Base-by-base conservation (phyloP, 225 moss, liverwort and hornwort genomes). In the Sphagnum tenellum region DNA sequence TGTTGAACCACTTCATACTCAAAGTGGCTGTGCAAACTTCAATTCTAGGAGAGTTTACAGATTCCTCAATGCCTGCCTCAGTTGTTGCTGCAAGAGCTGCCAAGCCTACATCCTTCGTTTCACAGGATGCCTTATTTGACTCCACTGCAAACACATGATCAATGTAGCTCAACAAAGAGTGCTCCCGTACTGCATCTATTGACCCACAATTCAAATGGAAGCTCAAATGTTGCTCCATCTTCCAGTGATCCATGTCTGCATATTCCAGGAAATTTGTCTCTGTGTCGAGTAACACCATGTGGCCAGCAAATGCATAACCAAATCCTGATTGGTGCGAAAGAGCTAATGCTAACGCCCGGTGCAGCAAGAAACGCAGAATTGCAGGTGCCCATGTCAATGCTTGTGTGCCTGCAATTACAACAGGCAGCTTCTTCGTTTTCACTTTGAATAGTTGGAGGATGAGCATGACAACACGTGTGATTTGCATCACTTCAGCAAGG, bases 251-350 rank as follows among this genome's bases (percentile, higher is more conserved):
- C 66, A 79, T 83, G 60, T 98, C 98, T 3, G 93, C 89, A 48
- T 98, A 86, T 67, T 98, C 98, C 64, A 98, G 7, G 49, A 88
- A 82, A 29, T 84, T 90, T 0, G 93, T 93, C 55, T 86, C 81
- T 2, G 87, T 86, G 71, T 98, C 98, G 3, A 98, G 78, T 29
- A 98, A 66, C 12, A 98, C 98, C 98, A 98, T 98, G 76, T 93
- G 93, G 8, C 98, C 98, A 2, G 98, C 98, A 70, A 98, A 93
- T 2, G 98, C 89, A 46, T 98, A 98, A 0, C 98, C 98, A 2
- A 89, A 98, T 46, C 98, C 98, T 3, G 90, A 90, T 69, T 98
- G 98, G 66, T 93, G 93, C 44, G 98, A 98, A 46, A 98, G 77
- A 14, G 78, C 90, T 46, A 98, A 71, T 2, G 98, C 98, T 0